A percentile compares a stretch with the other conserved stretches of the same genome.
Conservation (phyloP, 2,329 filamentous ascomycete species). For the Paraphoma chrysanthemicola region DNA sequence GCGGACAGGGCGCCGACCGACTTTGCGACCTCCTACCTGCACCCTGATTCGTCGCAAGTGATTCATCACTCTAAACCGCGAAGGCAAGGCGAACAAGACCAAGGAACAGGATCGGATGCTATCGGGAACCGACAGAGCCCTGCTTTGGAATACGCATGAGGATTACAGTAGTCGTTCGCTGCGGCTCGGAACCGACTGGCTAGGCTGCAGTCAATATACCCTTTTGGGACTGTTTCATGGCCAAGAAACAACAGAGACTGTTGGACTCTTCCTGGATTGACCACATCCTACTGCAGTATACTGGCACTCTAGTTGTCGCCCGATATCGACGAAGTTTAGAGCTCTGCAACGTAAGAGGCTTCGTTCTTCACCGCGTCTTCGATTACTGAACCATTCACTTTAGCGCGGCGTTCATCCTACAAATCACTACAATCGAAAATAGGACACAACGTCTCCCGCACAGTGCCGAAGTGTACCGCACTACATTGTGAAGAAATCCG, state of each 20-base stretch:
- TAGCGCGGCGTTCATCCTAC: no score
- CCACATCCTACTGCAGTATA: no score
- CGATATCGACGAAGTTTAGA: no score
- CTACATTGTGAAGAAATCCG: no score
- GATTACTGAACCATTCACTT: no score
- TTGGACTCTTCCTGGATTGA: not conserved
- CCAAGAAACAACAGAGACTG: not conserved
- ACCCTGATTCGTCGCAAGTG: not conserved
- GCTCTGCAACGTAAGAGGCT: no score
- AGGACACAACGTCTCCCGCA: no score
- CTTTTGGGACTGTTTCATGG: not conserved
- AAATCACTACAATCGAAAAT: no score
- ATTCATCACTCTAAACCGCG: not conserved
- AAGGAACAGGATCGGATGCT: not conserved
- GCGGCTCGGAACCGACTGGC: not conserved
- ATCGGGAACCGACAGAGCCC: not conserved
- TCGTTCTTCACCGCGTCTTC: no score
- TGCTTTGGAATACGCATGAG: no score
- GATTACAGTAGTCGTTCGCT: not conserved
- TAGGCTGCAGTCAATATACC: not conserved
- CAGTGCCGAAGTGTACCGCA: no score
- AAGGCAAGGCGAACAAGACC: not conserved
- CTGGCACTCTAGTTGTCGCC: no score
- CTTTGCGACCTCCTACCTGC: not conserved
- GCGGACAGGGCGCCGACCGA: constrained; percentile 2